Conservation (phyloP, 1,139 yeast genomes). For the Blastobotrys buckinghamii region DNA sequence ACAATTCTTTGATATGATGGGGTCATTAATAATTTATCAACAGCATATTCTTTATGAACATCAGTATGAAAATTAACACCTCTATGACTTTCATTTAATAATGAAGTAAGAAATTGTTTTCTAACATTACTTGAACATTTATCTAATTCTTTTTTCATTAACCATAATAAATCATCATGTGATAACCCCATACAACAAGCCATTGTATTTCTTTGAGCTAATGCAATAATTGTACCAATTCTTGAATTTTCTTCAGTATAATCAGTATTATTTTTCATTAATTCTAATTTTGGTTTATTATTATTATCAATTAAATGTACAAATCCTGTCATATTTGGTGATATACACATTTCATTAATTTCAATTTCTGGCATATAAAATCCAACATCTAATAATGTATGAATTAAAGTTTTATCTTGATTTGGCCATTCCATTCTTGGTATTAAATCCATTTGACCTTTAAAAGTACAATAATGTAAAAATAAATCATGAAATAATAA, state of each 20-base stretch:
- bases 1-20: constrained; percentile 66
- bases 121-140: constrained; percentile 4
- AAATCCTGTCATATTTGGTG: constrained; percentile 43
- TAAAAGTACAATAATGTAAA: constrained; percentile 17
- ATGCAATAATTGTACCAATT: constrained; percentile 45
- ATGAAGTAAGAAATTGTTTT: constrained; percentile 24
- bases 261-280: constrained; percentile 15
- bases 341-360: constrained; percentile 10
- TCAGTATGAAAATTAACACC: constrained; percentile 67
- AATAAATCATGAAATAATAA: constrained; percentile 23
- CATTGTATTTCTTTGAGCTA: constrained; percentile 60
- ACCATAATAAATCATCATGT: constrained; percentile 60
- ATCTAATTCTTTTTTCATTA: constrained; percentile 35
- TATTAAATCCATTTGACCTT: constrained; percentile 19
- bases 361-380: constrained; percentile 29
- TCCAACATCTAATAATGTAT: constrained; percentile 54
- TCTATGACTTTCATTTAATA: constrained; percentile 59
- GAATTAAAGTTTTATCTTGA: constrained; percentile 27
- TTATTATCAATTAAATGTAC: constrained; percentile 33
- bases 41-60: constrained; percentile 54
- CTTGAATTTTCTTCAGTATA: constrained; percentile 13
- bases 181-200: constrained; percentile 60
- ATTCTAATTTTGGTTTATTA: constrained; percentile 16
- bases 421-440: constrained; percentile 11
- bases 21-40: constrained; percentile 63